These are phyloP conservation scores for Pneumocystis sp. DNA, from an alignment of 1,139 yeast species.

Conservation along the genomic window DNA sequence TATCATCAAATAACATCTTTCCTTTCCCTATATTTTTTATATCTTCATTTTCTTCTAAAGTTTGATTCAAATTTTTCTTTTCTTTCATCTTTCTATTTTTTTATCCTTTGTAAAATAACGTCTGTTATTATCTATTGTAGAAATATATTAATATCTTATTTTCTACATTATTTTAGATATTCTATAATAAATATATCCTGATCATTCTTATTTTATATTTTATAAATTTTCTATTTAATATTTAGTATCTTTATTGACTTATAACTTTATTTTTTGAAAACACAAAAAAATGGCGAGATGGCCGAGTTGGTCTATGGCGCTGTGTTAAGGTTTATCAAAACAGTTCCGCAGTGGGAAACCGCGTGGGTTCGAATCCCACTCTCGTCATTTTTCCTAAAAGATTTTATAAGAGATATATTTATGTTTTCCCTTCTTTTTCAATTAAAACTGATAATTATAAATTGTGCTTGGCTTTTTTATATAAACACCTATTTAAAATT, in stretches of 20 bases:
- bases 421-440: no score
- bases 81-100: background rate
- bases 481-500: no score
- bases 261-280: background rate
- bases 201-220: background rate
- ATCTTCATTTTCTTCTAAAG: background rate
- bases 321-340: background rate
- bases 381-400: background rate
- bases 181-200: background rate
- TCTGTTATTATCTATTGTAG: background rate
- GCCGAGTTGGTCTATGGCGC: slow-evolving; percentile 9
- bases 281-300: background rate
- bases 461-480: no score
- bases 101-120: no score
- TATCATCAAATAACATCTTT: background rate
- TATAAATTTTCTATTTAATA: background rate
- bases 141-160: background rate
- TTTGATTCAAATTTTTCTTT: background rate
- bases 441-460: no score
- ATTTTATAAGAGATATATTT: no score
- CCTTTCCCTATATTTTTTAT: background rate
- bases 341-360: slow-evolving; percentile 3
- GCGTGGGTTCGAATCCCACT: slow-evolving; percentile 5
- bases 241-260: background rate
- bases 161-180: background rate